Evolutionary conservation across 176 grass and related monocot species (phyloP), one percentile per base, ranked within the genome.

Genomic region (Calamus simplicifolius): DNA sequence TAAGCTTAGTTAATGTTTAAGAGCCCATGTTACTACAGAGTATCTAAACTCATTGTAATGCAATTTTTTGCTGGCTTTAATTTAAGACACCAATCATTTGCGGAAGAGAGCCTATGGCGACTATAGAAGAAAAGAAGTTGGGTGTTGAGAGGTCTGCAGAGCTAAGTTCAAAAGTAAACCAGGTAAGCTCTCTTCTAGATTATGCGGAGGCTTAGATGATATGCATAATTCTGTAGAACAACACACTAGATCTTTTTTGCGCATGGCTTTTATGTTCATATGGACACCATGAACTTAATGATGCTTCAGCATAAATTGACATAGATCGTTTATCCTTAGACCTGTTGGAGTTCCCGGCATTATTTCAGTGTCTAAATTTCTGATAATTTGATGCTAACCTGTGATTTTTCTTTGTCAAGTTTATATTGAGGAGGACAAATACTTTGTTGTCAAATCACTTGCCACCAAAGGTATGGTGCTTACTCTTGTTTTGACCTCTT

Each of bases 401-500:
- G 53, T 59, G 10, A 0, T 12, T 51, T 51, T 29, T 35, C 3
- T 29, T 56, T 18, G 51, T 76, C 74, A 81, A 97, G 92, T 97
- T 97, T 79, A 97, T 97, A 79, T 66, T 97, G 81, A 88, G 87
- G 65, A 66, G 92, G 38, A 97, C 92, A 17, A 97, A 97, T 31
- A 78, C 87, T 5, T 74, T 97, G 51, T 62, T 96, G 73, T 96
- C 92, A 66, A 96, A 96, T 81, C 92, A 96, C 78, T 56, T 96
- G 59, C 92, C 92, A 77, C 92, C 92, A 67, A 96, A 96, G 92
- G 92, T 96, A 82, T 68, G 52, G 12, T 35, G 19, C 43, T 26
- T 28, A 18, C 68, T 28, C 43, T 48, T 51, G 21, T 31, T 50
- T 66, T 25, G 17, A 29, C 5, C 57, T 25, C 31, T 5, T 65